These are phyloP conservation scores for Fomes fomentarius DNA, from an alignment of 1,284 basidiomycete genomes.

Conservation along the genomic window DNA sequence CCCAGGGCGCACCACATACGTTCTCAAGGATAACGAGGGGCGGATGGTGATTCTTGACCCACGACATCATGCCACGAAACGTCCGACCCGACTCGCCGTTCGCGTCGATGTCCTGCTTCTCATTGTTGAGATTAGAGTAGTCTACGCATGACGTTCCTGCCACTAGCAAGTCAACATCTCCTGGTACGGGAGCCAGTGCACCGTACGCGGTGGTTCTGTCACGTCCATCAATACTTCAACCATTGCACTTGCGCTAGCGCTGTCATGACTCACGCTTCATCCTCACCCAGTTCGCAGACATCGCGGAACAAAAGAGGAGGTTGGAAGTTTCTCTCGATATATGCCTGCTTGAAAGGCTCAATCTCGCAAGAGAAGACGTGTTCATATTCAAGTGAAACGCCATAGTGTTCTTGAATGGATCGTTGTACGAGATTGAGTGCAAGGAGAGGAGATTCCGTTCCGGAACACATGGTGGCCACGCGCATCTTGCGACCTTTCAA, in stretches of 20 bases:
- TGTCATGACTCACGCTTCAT: slow-evolving; percentile 62
- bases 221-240: slow-evolving; percentile 18
- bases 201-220: slow-evolving; percentile 90
- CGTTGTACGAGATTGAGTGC: slow-evolving; percentile 85
- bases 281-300: slow-evolving; percentile 87
- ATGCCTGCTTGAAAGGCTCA: slow-evolving; percentile 97
- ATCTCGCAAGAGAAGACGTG: slow-evolving; percentile 99
- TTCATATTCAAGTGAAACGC: slow-evolving; percentile 72
- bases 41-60: slow-evolving; percentile 87
- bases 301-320: slow-evolving; percentile 93
- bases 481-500: slow-evolving; percentile 85
- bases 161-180: slow-evolving; percentile 88
- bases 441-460: slow-evolving; percentile 92
- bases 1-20: slow-evolving; percentile 92
- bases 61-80: slow-evolving; percentile 91
- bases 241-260: no score
- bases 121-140: slow-evolving; percentile 93
- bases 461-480: slow-evolving; percentile 97
- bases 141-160: slow-evolving; percentile 97
- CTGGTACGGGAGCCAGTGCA: slow-evolving; percentile 83
- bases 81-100: slow-evolving; percentile 91
- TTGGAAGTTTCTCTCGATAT: slow-evolving; percentile 95
- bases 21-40: slow-evolving; percentile 94
- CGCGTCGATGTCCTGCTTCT: slow-evolving; percentile 87
- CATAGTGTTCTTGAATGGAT: slow-evolving; percentile 73